A percentile compares a stretch with the other conserved stretches of the same genome.
These are phyloP conservation scores for Beauveria varroae DNA, from an alignment of 2,329 filamentous ascomycete species.

Conservation along the genomic window DNA sequence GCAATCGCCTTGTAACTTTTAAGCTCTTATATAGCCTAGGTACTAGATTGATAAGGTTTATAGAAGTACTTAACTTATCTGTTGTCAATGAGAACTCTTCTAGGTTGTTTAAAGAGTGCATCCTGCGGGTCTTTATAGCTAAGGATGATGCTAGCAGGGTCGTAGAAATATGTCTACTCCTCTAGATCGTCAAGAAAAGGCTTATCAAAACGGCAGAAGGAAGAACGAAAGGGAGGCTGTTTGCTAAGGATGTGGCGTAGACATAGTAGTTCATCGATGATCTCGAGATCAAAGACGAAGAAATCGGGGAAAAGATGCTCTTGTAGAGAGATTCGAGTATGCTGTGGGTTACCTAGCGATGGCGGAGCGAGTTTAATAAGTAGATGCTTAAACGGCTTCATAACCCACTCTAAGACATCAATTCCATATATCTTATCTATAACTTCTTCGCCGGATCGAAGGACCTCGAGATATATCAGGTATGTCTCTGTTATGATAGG, in stretches of 20 bases:
- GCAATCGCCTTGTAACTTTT: constrained; percentile 13
- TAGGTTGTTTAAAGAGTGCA: constrained; percentile 16
- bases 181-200: constrained; percentile 17
- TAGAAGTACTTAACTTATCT: constrained; percentile 16
- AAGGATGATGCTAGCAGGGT: constrained; percentile 15
- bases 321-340: constrained; percentile 14
- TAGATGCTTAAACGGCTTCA: constrained; percentile 15
- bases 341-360: neutral
- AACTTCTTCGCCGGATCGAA: constrained; percentile 15
- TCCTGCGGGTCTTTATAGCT: constrained; percentile 17
- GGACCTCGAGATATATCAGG: constrained; percentile 14
- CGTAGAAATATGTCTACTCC: constrained; percentile 17
- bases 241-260: neutral
- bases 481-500: constrained; percentile 13
- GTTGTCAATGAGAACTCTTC: constrained; percentile 16
- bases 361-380: constrained; percentile 16
- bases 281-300: constrained; percentile 15
- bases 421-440: constrained; percentile 14
- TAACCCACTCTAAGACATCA: constrained; percentile 16
- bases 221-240: constrained; percentile 4
- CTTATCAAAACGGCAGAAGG: constrained; percentile 13
- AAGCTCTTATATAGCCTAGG: constrained; percentile 13
- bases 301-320: constrained; percentile 16
- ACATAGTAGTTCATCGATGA: constrained; percentile 6
- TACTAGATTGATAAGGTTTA: constrained; percentile 14